These are phyloP conservation scores for Metschnikowia lachancei DNA, from an alignment of 805 yeast genomes.

Conservation along the genomic window DNA sequence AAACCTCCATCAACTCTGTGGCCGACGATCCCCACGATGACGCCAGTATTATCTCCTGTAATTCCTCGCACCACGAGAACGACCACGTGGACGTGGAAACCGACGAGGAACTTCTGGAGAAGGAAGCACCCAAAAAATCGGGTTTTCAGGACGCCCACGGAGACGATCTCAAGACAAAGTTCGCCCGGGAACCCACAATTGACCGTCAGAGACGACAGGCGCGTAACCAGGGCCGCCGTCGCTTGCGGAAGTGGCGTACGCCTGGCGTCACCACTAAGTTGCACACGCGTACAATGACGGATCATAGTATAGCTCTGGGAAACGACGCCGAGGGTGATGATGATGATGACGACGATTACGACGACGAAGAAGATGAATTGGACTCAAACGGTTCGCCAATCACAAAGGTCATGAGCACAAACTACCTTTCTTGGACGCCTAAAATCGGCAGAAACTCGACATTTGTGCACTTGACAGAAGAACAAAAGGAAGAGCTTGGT, in stretches of 20 bases:
- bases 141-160: neutral
- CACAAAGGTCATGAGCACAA: constrained; percentile 44
- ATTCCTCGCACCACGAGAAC: constrained; percentile 1
- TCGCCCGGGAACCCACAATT: constrained; percentile 17
- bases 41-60: constrained; percentile 2
- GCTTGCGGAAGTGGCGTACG: constrained; percentile 19
- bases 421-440: constrained; percentile 86
- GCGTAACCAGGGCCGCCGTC: constrained; percentile 5
- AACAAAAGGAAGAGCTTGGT: constrained; percentile 90
- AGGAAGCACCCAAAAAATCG: neutral
- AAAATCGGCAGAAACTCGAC: constrained; percentile 91
- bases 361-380: constrained; percentile 17
- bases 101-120: constrained; percentile 13
- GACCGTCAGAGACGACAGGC: constrained; percentile 14
- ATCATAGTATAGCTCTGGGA: constrained; percentile 8
- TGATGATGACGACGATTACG: constrained; percentile 20
- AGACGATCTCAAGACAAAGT: constrained; percentile 12
- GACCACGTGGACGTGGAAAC: constrained; percentile 16
- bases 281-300: constrained; percentile 13
- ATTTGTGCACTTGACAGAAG: constrained; percentile 75
- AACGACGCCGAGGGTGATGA: constrained; percentile 19
- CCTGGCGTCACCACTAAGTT: constrained; percentile 13
- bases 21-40: constrained; percentile 1
- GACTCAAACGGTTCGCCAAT: constrained; percentile 15
- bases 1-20: neutral